A percentile compares a stretch with the other conserved stretches of the same genome.
phyloP scores from a whole-genome alignment of 2,329 filamentous ascomycete genomes.

The Penicillium sp. region DNA sequence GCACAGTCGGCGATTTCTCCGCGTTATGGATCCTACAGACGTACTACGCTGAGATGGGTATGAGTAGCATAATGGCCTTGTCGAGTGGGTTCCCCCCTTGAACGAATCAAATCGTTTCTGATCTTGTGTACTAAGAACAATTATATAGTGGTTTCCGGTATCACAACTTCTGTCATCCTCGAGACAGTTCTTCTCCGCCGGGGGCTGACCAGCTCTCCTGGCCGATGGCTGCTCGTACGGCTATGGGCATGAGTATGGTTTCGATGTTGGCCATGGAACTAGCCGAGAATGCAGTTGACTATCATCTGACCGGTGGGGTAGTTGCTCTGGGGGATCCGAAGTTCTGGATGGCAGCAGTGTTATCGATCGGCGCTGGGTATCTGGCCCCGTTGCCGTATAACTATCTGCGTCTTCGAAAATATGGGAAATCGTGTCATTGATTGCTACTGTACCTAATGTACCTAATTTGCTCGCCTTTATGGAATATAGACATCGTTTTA shows the following conservation, averaged over 20 bases:
- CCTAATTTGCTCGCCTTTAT: background rate
- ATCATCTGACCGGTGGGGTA: constrained; percentile 53
- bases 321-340: constrained; percentile 47
- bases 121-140: background rate
- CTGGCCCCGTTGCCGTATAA: constrained; percentile 55
- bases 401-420: constrained; percentile 50
- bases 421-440: constrained; percentile 41
- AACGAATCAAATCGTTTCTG: background rate
- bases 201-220: constrained; percentile 50
- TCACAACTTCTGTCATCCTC: constrained; percentile 52
- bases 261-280: constrained; percentile 60
- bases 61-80: constrained; percentile 51
- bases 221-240: constrained; percentile 50
- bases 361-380: constrained; percentile 31
- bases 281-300: constrained; percentile 56
- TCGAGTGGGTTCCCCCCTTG: constrained; percentile 45
- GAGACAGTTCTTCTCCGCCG: constrained; percentile 53
- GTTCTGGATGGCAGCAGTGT: constrained; percentile 53
- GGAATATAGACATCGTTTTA: background rate
- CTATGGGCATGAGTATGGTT: constrained; percentile 58
- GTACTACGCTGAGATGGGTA: constrained; percentile 47
- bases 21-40: constrained; percentile 56
- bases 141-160: constrained; percentile 51
- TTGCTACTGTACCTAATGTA: background rate
- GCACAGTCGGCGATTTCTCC: constrained; percentile 56